These are phyloP conservation scores for Tremella mesenterica DNA, from an alignment of 768 basidiomycete species.

Conservation along the genomic window DNA sequence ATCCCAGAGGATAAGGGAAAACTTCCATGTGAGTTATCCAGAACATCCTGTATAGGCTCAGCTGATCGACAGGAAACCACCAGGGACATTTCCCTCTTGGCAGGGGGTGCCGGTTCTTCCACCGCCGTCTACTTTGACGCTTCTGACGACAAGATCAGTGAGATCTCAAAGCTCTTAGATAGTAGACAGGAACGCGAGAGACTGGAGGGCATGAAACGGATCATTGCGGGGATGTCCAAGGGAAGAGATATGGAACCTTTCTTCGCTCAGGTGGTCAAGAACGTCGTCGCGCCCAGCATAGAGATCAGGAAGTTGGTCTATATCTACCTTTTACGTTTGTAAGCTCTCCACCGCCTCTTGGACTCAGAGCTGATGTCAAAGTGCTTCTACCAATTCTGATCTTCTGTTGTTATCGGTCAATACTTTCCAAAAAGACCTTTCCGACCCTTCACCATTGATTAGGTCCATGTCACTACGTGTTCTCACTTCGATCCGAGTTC, in stretches of 20 bases:
- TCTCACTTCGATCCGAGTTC: constrained; percentile 80
- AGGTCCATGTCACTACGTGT: constrained; percentile 93
- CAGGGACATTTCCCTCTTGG: constrained; percentile 36
- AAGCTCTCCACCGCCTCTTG: constrained; percentile 10
- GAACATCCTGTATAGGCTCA: neutral
- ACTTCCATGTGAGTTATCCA: constrained; percentile 31
- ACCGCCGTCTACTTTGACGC: constrained; percentile 38
- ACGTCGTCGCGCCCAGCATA: constrained; percentile 82
- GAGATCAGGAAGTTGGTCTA: constrained; percentile 93
- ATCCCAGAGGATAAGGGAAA: constrained; percentile 41
- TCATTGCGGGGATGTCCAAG: constrained; percentile 92
- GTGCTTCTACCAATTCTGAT: constrained; percentile 83
- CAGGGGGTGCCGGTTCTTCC: constrained; percentile 17
- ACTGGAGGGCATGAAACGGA: constrained; percentile 86
- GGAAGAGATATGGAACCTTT: constrained; percentile 81
- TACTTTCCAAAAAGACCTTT: constrained; percentile 93
- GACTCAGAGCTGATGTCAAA: constrained; percentile 3
- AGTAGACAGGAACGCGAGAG: constrained; percentile 81
- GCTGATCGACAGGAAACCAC: constrained; percentile 31
- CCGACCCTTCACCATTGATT: constrained; percentile 84
- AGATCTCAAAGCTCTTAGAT: constrained; percentile 78
- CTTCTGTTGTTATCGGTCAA: constrained; percentile 93
- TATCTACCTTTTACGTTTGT: constrained; percentile 87
- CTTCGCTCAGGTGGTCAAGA: constrained; percentile 95
- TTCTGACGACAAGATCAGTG: constrained; percentile 69